Evolutionary conservation across 2,329 filamentous ascomycete genomes (phyloP).

Genomic region (Rhinocladiella mackenziei): DNA sequence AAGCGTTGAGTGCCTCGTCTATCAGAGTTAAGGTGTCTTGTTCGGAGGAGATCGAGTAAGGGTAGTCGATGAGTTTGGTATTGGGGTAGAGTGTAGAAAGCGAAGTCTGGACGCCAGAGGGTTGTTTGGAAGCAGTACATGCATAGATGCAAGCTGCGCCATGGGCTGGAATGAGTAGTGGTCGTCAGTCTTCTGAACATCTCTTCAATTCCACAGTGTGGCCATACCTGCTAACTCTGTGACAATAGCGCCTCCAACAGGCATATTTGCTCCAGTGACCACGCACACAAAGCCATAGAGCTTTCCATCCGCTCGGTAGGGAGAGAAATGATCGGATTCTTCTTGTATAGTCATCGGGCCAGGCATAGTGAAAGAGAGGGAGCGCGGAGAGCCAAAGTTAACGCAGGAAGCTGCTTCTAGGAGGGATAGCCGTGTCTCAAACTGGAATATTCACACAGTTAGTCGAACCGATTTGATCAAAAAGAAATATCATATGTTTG

Average conservation of each 20-base stretch:
- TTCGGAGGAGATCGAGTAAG: slow-evolving; percentile 56
- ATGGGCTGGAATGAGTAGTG: slow-evolving; percentile 45
- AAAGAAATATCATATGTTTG: too few relatives aligned
- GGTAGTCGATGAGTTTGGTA: slow-evolving; percentile 60
- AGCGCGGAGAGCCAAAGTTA: too few relatives aligned
- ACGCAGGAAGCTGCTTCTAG: too few relatives aligned
- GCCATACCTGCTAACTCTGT: slow-evolving; percentile 52
- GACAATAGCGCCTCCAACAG: slow-evolving; percentile 58
- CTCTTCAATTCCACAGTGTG: not conserved
- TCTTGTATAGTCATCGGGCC: slow-evolving; percentile 23
- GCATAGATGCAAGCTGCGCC: slow-evolving; percentile 61
- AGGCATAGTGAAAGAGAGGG: slow-evolving; percentile 14
- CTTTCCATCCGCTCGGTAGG: slow-evolving; percentile 56
- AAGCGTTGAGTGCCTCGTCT: slow-evolving; percentile 60
- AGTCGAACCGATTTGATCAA: too few relatives aligned
- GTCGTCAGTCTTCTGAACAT: not conserved
- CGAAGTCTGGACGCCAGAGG: slow-evolving; percentile 22
- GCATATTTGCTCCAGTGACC: slow-evolving; percentile 59
- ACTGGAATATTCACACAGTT: too few relatives aligned
- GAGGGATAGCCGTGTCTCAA: too few relatives aligned
- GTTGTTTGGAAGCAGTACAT: slow-evolving; percentile 6
- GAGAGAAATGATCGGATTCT: slow-evolving; percentile 52
- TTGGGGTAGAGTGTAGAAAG: slow-evolving; percentile 48
- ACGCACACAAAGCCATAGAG: slow-evolving; percentile 63
- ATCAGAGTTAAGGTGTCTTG: slow-evolving; percentile 58